Conservation (phyloP, 2,329 filamentous ascomycete genomes). For the Aotearoamyces nothofagi region DNA sequence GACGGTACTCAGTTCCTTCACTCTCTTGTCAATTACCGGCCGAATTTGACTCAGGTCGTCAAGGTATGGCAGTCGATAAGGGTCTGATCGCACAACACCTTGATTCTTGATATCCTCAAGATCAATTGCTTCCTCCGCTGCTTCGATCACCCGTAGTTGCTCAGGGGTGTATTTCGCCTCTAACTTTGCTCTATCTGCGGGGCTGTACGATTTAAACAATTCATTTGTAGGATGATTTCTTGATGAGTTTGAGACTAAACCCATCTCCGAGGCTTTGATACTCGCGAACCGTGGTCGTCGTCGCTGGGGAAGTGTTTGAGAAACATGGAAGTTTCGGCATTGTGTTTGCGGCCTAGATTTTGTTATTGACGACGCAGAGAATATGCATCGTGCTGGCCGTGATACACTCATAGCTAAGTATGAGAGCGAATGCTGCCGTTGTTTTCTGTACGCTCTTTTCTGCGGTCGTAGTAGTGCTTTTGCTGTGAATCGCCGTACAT, state of each 20-base stretch:
- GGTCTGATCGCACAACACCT: slow-evolving; percentile 56
- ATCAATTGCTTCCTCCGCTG: slow-evolving; percentile 64
- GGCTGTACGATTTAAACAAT: slow-evolving; percentile 47
- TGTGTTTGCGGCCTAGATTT: slow-evolving; percentile 23
- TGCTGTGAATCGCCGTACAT: no score
- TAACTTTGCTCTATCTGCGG: slow-evolving; percentile 47
- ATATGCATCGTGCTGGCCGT: slow-evolving; percentile 31
- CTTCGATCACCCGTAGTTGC: slow-evolving; percentile 69
- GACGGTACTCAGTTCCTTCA: slow-evolving; percentile 20
- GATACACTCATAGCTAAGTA: slow-evolving; percentile 37
- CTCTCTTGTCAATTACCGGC: slow-evolving; percentile 62
- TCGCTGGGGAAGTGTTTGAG: slow-evolving; percentile 21
- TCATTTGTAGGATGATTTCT: slow-evolving; percentile 20
- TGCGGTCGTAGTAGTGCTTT: no score
- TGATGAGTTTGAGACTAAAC: slow-evolving; percentile 11
- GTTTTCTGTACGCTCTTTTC: no score
- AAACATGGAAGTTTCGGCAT: slow-evolving; percentile 31
- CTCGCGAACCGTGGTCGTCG: slow-evolving; percentile 24
- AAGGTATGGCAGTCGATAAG: slow-evolving; percentile 58
- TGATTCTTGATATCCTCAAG: slow-evolving; percentile 60
- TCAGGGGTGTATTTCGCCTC: slow-evolving; percentile 58
- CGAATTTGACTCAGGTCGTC: slow-evolving; percentile 71
- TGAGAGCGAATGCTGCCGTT: no score
- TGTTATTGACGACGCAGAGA: slow-evolving; percentile 29
- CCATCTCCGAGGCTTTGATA: slow-evolving; percentile 21